These are phyloP conservation scores for Lecanicillium sp. DNA, from an alignment of 2,329 filamentous ascomycete genomes.

Conservation along the genomic window DNA sequence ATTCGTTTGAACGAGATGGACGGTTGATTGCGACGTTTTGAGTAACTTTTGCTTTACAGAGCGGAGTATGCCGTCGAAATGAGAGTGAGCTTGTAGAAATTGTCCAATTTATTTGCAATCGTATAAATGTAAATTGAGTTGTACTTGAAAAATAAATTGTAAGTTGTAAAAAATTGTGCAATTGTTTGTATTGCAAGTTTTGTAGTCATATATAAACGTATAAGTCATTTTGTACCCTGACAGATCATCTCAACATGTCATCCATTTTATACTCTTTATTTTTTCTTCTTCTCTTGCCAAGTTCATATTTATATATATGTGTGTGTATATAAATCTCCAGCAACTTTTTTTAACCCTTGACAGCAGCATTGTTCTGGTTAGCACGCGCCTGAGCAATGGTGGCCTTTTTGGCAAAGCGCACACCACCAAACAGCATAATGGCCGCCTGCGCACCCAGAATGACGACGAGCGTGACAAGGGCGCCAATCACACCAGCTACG, in stretches of 20 bases:
- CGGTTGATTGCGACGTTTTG: too few species aligned
- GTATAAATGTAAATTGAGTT: neutral
- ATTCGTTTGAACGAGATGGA: too few species aligned
- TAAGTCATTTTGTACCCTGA: too few species aligned
- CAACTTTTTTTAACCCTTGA: conserved; percentile 2
- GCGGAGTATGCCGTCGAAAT: too few species aligned
- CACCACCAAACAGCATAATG: conserved; percentile 32
- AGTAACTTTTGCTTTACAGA: too few species aligned
- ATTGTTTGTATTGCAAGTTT: too few species aligned
- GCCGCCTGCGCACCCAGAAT: conserved; percentile 37
- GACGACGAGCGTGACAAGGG: conserved; percentile 51
- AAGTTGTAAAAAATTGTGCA: too few species aligned
- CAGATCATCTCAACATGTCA: too few species aligned
- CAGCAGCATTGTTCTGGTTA: conserved; percentile 1
- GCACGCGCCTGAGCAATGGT: conserved; percentile 16
- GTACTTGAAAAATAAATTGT: too few species aligned
- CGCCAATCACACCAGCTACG: conserved; percentile 77
- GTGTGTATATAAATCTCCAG: neutral
- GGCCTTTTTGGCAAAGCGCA: conserved; percentile 41
- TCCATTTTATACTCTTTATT: neutral
- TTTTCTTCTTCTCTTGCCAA: neutral
- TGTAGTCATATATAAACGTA: too few species aligned
- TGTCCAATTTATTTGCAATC: conserved; percentile 1
- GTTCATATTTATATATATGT: neutral
- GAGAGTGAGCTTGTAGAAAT: too few species aligned